Percentiles rank a stretch among this genome's conserved stretches.
Conservation (phyloP, 1,284 basidiomycete genomes). For the Austroboletus rostrupii region DNA sequence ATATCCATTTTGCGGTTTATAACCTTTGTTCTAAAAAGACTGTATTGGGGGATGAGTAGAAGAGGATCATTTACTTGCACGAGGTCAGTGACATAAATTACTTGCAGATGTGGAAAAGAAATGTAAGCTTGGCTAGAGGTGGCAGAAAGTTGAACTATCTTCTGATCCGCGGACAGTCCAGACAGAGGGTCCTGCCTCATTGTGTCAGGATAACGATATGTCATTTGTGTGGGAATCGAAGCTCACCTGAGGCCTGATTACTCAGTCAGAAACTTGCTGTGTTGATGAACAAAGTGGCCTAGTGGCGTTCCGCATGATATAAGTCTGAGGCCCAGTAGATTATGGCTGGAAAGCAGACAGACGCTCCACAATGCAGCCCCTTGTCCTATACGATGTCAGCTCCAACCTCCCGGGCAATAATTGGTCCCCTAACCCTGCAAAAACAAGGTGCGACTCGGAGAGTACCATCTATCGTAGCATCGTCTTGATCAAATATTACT, state of each 20-base stretch:
- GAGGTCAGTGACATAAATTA: conserved; percentile 22
- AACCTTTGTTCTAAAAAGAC: conserved; percentile 16
- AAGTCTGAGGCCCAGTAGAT: too few species aligned
- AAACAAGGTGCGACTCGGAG: conserved; percentile 15
- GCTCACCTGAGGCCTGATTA: too few species aligned
- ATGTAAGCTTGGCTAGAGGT: conserved; percentile 16
- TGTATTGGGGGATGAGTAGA: conserved; percentile 24
- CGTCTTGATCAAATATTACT: neutral
- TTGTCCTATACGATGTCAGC: conserved; percentile 6
- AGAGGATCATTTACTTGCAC: conserved; percentile 18
- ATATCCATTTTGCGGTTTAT: conserved; percentile 19
- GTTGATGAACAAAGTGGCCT: too few species aligned
- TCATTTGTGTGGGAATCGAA: too few species aligned
- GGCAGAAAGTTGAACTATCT: neutral
- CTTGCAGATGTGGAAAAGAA: conserved; percentile 21
- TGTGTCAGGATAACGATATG: too few species aligned
- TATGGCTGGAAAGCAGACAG: neutral
- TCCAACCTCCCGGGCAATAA: conserved; percentile 17
- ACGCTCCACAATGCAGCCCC: conserved; percentile 15
- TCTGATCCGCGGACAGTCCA: too few species aligned
- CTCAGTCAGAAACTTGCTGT: too few species aligned
- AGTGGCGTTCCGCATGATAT: too few species aligned
- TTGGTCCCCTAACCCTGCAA: conserved; percentile 24
- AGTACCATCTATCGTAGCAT: neutral
- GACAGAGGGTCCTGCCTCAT: too few species aligned